A percentile compares a stretch with the other conserved stretches of the same genome.
Conservation (phyloP, 1,139 yeast genomes). For the Chernovozyma sophiae-reginae region DNA sequence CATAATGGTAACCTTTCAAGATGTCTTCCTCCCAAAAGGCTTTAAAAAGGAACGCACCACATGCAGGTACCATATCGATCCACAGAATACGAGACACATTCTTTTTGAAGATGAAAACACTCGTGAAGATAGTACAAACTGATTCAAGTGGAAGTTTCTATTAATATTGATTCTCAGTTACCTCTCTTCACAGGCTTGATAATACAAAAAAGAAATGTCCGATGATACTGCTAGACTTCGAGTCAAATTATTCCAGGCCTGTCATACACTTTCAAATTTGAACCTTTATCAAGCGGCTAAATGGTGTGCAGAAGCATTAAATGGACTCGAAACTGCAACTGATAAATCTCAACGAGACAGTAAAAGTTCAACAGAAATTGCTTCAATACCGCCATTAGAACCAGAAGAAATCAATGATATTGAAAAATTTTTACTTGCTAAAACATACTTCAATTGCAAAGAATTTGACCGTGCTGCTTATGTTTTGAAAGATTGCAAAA, state of each 20-base stretch:
- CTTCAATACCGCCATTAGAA: conserved; percentile 3
- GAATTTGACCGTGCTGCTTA: conserved; percentile 81
- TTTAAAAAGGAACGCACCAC: too few relatives aligned
- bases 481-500: conserved; percentile 47
- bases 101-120: too few relatives aligned
- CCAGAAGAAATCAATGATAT: conserved; percentile 29
- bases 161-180: too few relatives aligned
- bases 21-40: too few relatives aligned
- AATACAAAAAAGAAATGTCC: too few relatives aligned
- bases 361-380: conserved; percentile 1
- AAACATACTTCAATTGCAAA: conserved; percentile 72
- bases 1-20: too few relatives aligned
- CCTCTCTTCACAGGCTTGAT: too few relatives aligned
- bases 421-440: conserved; percentile 55
- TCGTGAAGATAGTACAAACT: too few relatives aligned
- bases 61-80: too few relatives aligned
- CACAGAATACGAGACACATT: too few relatives aligned
- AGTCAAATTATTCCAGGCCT: conserved; percentile 20
- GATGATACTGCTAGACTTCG: neutral
- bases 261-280: conserved; percentile 29
- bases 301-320: conserved; percentile 81
- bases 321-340: conserved; percentile 26
- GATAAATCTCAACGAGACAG: conserved; percentile 4
- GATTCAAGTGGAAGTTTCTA: too few relatives aligned
- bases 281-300: conserved; percentile 67